Base-by-base conservation (phyloP, 1,139 yeast species). In the Candida buenavistaensis region DNA sequence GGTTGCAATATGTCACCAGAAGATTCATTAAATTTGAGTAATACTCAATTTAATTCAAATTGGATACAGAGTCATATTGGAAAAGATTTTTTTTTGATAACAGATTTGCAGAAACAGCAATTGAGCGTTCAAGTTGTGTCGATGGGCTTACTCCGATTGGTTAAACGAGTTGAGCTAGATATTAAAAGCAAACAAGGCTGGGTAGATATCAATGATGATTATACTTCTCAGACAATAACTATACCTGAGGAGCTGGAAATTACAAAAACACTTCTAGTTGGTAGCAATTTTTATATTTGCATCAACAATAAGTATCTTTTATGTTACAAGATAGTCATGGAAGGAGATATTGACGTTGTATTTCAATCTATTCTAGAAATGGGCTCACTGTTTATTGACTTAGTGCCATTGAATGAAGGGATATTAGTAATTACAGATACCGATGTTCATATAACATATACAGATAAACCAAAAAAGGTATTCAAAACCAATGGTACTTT, bases 121-220 rank as follows among this genome's bases (percentile, higher is more conserved):
- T 24, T 57, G 4, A 50, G 50, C 14, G 14, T 55, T 8, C 29
- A 49, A 8, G 33, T 55, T 2, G 37, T 57, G 4, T 51, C 56
- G 2, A 41, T 52, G 10, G 40, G 45, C 7, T 46, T 50, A 6
- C 47, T 57, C 28, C 38, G 56, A 30, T 39, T 54, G 2, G 36
- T 45, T 4, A 40, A 46, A 22, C 36, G 37, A 14, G 30, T 34
- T 4, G 33, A 16, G 2, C 15, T 40, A 8, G 27, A 28, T 7
- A 10, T 33, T 12, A 26, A 27, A 14, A 14, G 25, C 15, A 20
- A 26, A 25, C 28, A 33, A 23, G 41, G 44, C 8, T 40, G 44
- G 44, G 16, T 13, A 16, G 38, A 36, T 25, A 15, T 23, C 10
- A 10, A n/a, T 3, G 25, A 16, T 16, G 9, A 22, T 8, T 14